These are phyloP conservation scores for Pythium dissimile DNA, from an alignment of 352 stramenopile genomes.

Conservation along the genomic window DNA sequence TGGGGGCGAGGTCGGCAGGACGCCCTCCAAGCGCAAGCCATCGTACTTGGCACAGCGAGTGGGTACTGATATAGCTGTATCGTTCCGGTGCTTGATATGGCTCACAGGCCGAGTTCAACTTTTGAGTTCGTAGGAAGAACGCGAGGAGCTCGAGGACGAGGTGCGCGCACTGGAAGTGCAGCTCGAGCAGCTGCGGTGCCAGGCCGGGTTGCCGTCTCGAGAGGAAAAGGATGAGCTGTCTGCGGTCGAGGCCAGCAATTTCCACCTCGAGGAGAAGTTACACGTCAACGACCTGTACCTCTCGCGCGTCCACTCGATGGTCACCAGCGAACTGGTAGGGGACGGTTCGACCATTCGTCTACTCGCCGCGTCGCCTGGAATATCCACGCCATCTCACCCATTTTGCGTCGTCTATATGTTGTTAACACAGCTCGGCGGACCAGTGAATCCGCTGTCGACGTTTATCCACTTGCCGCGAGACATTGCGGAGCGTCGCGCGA, in stretches of 20 bases:
- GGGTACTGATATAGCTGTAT: background rate
- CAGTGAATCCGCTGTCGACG: constrained; percentile 7
- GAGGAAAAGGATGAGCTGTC: background rate
- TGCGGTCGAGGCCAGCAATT: background rate
- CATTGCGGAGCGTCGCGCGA: background rate
- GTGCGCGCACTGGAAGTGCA: background rate
- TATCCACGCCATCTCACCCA: too few relatives aligned
- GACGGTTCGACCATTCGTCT: background rate
- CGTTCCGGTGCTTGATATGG: background rate
- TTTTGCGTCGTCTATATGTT: too few relatives aligned
- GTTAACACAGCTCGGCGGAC: background rate
- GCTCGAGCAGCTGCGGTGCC: background rate
- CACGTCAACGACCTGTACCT: constrained; percentile 7
- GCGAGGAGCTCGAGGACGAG: constrained; percentile 1
- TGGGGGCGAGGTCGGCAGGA: too few relatives aligned
- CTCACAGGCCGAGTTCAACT: background rate
- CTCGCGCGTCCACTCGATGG: constrained; percentile 5
- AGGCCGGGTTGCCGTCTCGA: background rate
- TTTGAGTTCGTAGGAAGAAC: constrained; percentile 1
- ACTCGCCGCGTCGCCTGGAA: too few relatives aligned
- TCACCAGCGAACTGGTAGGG: constrained; percentile 8
- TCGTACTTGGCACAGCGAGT: background rate
- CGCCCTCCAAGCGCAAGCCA: background rate
- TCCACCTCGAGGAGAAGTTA: constrained; percentile 6
- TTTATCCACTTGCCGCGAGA: constrained; percentile 11